Base-by-base conservation (phyloP, 345 rosid species). In the Boechera stricta region DNA sequence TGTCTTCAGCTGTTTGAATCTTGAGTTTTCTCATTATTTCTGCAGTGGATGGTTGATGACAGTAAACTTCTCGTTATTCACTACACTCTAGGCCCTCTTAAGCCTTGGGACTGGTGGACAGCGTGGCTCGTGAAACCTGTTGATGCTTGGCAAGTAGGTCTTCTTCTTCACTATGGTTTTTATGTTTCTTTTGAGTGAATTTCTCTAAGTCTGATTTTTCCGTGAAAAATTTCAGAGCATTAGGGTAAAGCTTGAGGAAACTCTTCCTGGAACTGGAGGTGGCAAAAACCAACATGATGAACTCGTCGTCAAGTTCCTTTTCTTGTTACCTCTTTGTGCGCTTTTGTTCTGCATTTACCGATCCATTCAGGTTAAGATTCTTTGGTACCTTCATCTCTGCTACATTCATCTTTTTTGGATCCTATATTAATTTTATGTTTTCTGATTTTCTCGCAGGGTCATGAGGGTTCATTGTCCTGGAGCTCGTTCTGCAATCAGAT, bases 71-170 rank as follows among this genome's bases (percentile, higher is more conserved):
- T 73, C 75, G 88, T 94, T 39, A 94, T 94, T 85, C 98, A 94
- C 84, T 94, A 94, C 65, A 94, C 98, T 3, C 97, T 94, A 72
- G 98, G 98, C 48, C 97, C 97, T 45, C 91, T 92, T 48, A 94
- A 94, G 77, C 98, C 98, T 58, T 94, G 98, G 98, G 98, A 94
- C 80, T 94, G 98, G 97, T 92, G 95, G 95, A 94, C 98, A 61
- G 90, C 98, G 9, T 94, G 98, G 98, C 90, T 94, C 21, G 81
- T 94, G 71, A 92, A 92, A 83, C 98, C 94, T 26, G 98, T 94
- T 75, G 97, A 92, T 76, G 90, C 91, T 67, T 94, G 98, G 98
- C 98, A 92, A 86, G 98, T 94, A 84, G 4, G 57, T 80, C 58
- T 62, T 35, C 42, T 42, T 36, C 66, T 64, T 72, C 75, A 68